Evolutionary conservation across 2,329 filamentous ascomycete species (phyloP).

Genomic region (Fulvia fulva): DNA sequence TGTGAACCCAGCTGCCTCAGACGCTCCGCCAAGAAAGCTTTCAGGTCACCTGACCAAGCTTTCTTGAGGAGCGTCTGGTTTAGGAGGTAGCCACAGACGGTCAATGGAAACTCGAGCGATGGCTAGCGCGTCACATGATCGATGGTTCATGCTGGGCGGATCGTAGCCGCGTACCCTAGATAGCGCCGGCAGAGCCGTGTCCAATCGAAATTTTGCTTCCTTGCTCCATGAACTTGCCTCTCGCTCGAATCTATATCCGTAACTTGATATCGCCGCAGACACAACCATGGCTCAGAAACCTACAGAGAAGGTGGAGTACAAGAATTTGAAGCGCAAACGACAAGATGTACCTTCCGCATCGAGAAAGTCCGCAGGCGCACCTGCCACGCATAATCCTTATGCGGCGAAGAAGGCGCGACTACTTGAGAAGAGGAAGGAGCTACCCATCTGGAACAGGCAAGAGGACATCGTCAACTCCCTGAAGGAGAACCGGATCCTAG

Average conservation of each 20-base stretch:
- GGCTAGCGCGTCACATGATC: not conserved
- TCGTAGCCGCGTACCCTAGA: not conserved
- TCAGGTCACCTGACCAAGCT: no score
- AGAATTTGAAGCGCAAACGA: conserved; percentile 2
- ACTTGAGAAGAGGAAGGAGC: conserved; percentile 51
- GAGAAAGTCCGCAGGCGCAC: not conserved
- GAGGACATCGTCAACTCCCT: conserved; percentile 65
- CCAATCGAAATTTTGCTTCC: not conserved
- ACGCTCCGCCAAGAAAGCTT: no score
- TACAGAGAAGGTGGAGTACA: not conserved
- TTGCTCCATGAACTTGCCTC: no score
- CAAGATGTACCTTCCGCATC: not conserved
- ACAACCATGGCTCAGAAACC: not conserved
- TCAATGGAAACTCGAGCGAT: not conserved
- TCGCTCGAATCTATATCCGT: not conserved
- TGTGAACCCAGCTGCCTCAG: no score
- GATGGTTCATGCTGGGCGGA: not conserved
- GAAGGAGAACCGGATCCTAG: conserved; percentile 62
- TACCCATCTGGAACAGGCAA: conserved; percentile 77
- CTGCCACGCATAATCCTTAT: not conserved
- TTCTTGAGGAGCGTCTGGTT: no score
- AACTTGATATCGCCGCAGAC: no score
- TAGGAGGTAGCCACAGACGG: no score
- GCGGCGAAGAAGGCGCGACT: conserved; percentile 25
- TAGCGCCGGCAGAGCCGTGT: not conserved